Percentiles rank a stretch among this genome's conserved stretches.
Conservation (phyloP, 2,329 filamentous ascomycete genomes). For the Chaetomium sp. region DNA sequence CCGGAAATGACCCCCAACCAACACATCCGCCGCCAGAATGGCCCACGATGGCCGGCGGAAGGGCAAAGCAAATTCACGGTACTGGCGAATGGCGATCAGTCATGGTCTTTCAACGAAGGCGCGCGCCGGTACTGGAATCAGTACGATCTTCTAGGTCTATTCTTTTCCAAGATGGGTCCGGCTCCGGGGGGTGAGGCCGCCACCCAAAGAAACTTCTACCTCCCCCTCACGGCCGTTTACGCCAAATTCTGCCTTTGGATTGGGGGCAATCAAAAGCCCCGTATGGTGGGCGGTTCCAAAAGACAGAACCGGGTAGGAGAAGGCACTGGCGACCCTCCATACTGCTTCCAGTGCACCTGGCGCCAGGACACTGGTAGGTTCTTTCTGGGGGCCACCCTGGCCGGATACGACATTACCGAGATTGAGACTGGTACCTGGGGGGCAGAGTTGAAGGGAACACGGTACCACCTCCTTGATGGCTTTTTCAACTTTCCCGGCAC, state of each 20-base stretch:
- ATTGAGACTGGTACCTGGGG: not conserved
- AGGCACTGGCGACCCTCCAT: not conserved
- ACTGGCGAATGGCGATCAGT: not conserved
- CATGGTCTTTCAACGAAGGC: not conserved
- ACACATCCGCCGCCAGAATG: not conserved
- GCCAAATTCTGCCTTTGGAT: slow-evolving; percentile 3
- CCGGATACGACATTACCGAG: not conserved
- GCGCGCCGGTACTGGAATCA: not conserved
- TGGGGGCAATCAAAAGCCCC: not conserved
- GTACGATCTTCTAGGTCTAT: slow-evolving; percentile 1
- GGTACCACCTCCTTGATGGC: not conserved
- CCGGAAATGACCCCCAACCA: not conserved
- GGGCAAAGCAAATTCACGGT: not conserved
- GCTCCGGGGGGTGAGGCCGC: not conserved
- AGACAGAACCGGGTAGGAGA: too few relatives aligned
- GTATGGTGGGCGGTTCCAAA: not conserved
- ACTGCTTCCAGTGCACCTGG: not conserved
- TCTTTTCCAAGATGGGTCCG: slow-evolving; percentile 8
- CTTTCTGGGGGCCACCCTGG: not conserved
- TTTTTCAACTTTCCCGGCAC: not conserved
- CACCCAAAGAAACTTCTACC: not conserved
- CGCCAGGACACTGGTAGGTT: not conserved
- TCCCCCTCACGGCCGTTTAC: slow-evolving; percentile 1
- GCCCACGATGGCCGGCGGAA: not conserved
- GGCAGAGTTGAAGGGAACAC: not conserved